phyloP scores from a whole-genome alignment of 768 basidiomycete genomes.

The Mycena galericulata region DNA sequence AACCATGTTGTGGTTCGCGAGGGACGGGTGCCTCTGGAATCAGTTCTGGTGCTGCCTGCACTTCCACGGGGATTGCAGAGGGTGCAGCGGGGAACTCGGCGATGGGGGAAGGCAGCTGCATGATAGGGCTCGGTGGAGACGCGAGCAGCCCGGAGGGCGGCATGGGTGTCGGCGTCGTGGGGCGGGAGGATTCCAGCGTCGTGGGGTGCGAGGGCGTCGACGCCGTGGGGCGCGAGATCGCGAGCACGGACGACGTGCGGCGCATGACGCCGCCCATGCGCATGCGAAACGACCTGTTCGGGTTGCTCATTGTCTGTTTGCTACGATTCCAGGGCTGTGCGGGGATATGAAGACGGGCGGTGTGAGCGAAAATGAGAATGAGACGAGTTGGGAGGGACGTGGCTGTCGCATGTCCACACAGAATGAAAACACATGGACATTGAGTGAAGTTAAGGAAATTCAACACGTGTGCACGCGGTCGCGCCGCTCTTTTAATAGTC shows the following conservation, averaged over 20 bases:
- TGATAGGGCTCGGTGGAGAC: slow-evolving; percentile 71
- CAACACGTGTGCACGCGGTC: too few relatives aligned
- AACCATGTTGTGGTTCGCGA: not conserved
- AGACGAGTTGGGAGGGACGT: not conserved
- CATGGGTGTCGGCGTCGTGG: slow-evolving; percentile 34
- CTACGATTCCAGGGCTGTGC: slow-evolving; percentile 16
- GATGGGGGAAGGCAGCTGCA: too few relatives aligned
- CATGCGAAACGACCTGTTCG: slow-evolving; percentile 61
- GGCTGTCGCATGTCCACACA: too few relatives aligned
- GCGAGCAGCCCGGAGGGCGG: slow-evolving; percentile 31
- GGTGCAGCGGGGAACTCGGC: slow-evolving; percentile 78
- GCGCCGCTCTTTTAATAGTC: too few relatives aligned
- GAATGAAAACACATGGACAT: too few relatives aligned
- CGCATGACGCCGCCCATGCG: slow-evolving; percentile 72
- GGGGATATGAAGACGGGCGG: not conserved
- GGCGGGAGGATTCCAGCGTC: too few relatives aligned
- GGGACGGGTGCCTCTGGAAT: too few relatives aligned
- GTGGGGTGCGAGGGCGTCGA: slow-evolving; percentile 43
- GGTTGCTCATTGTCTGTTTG: slow-evolving; percentile 45
- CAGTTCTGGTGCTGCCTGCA: too few relatives aligned
- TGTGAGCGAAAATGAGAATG: not conserved
- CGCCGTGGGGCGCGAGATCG: slow-evolving; percentile 47
- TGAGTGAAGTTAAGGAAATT: too few relatives aligned
- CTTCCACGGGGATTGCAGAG: too few relatives aligned
- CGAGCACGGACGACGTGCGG: slow-evolving; percentile 69